Base-by-base conservation (phyloP, 768 basidiomycete species). In the Mycena chlorophos region DNA sequence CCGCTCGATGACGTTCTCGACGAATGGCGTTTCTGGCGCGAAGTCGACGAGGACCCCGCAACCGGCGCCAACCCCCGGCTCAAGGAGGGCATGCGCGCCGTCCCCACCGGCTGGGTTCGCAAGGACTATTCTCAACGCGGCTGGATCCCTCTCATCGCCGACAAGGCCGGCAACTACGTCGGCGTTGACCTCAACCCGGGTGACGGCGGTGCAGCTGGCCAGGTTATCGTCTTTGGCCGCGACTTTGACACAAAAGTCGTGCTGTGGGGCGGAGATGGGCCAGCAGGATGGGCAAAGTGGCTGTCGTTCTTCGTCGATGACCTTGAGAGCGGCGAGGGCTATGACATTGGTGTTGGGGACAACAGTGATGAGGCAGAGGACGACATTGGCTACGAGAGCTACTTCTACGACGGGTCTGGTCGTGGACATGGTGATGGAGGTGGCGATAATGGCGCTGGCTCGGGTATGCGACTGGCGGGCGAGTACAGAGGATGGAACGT, bases 241-340 rank as follows among this genome's bases (percentile, higher is more conserved):
- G 97, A 98, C 68, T 98, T 98, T 71, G 97, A 99, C 71, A 89
- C 93, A 12, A 99, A 99, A 68, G 91, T 97, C 31, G 95, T 98
- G 38, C 77, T 98, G 43, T 98, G 89, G 86, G 79, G 82, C 49
- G 97, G 97, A 6, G 94, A 98, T 54, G 94, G 94, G 6, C 79
- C 82, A 16, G 86, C 82, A 10, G 97, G 96, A 3, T 99, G 97
- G 96, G 97, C 92, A 30, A 85, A 86, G 65, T 99, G 94, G 93
- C 73, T 98, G 49, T 86, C 93, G 4, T 78, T 77, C 52, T 98
- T 98, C 65, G 94, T 85, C 1, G 96, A 98, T 26, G 94, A 98
- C 47, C 70, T 99, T 20, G 96, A 98, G 75, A 84, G 74, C 49
- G 92, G 94, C 4, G 94, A 96, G 60, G 89, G 90, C 5, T 94